Conservation (phyloP, 2,329 filamentous ascomycete species). For the Sarocladium brachiariae region DNA sequence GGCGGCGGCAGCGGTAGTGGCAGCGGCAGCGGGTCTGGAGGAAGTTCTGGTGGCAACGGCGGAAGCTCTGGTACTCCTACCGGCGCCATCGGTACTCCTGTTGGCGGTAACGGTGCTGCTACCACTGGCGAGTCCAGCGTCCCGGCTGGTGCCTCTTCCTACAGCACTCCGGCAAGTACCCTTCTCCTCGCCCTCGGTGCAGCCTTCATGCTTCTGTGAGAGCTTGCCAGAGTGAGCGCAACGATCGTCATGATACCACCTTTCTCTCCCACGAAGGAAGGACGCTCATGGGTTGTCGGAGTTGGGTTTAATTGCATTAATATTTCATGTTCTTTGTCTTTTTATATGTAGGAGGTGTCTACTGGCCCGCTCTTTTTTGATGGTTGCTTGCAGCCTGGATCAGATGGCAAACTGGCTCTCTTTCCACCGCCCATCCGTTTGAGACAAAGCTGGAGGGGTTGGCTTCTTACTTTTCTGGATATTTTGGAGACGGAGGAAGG, state of each 20-base stretch:
- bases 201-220: constrained; percentile 34
- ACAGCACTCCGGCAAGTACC: constrained; percentile 31
- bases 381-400: constrained; percentile 5
- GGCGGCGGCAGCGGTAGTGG: constrained; percentile 11
- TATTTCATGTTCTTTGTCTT: constrained; percentile 9
- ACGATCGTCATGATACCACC: constrained; percentile 8
- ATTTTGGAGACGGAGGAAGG: neutral
- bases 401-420: neutral
- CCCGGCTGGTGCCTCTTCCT: constrained; percentile 1
- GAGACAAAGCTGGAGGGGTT: neutral
- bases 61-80: neutral
- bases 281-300: constrained; percentile 7
- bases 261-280: constrained; percentile 2
- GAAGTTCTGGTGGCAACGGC: constrained; percentile 10
- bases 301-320: constrained; percentile 10
- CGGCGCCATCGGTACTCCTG: neutral
- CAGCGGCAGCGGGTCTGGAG: constrained; percentile 3
- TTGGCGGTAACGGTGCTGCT: neutral
- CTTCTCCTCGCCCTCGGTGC: constrained; percentile 36
- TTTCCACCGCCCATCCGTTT: neutral
- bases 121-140: constrained; percentile 3
- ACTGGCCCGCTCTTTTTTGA: neutral
- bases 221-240: constrained; percentile 1
- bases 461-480: neutral
- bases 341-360: neutral